Evolutionary conservation across 345 rosid species (phyloP).

Genomic region (Citrus reticulata): DNA sequence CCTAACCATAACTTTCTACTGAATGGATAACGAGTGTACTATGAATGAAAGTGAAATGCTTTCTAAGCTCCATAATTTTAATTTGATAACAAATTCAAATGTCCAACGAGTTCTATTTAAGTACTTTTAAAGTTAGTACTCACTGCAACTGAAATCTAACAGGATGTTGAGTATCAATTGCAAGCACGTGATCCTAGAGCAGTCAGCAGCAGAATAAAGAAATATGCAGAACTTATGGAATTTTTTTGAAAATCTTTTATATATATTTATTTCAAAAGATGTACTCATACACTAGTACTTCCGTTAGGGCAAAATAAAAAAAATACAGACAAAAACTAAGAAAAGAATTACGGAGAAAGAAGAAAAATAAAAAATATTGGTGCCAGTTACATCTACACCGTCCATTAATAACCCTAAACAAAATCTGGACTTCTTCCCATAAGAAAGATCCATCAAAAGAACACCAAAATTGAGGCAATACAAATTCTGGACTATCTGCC

Average conservation of each 20-base stretch:
- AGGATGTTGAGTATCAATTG: background rate
- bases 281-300: background rate
- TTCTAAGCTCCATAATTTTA: background rate
- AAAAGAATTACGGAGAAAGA: background rate
- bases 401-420: background rate
- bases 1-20: background rate
- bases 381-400: background rate
- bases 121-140: background rate
- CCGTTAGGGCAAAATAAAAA: background rate
- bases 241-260: background rate
- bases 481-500: slow-evolving; percentile 1
- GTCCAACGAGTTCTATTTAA: background rate
- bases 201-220: background rate
- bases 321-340: background rate
- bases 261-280: background rate
- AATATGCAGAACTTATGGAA: background rate
- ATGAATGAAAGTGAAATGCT: background rate
- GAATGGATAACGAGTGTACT: background rate
- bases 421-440: background rate
- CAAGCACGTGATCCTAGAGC: background rate
- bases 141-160: background rate
- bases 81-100: background rate
- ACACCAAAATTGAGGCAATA: background rate
- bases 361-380: background rate
- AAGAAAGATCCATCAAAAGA: background rate